phyloP scores from a whole-genome alignment of 257 asterid species.

The Euphrasia confusa region DNA sequence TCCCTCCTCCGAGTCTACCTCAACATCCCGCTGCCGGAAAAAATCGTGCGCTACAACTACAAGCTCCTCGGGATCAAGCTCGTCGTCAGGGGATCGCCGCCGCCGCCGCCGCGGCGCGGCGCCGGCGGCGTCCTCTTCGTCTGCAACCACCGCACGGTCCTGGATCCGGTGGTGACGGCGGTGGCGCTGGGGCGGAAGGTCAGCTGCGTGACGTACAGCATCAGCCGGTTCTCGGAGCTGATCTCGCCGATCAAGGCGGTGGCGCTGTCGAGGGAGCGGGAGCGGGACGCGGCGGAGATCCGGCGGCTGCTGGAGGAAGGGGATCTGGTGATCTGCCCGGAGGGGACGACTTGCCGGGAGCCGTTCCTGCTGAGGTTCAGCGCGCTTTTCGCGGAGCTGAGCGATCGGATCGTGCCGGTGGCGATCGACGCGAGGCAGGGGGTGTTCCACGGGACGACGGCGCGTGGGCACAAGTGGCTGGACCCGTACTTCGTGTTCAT shows the following conservation, averaged over 20 bases:
- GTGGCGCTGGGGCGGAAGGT: slow-evolving; percentile 84
- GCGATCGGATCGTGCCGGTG: slow-evolving; percentile 85
- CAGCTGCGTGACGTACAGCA: slow-evolving; percentile 76
- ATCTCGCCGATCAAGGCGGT: slow-evolving; percentile 89
- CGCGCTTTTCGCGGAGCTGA: slow-evolving; percentile 77
- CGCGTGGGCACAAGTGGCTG: slow-evolving; percentile 55
- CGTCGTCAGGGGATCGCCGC: slow-evolving; percentile 65
- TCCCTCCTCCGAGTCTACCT: slow-evolving; percentile 57
- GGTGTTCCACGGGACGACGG: slow-evolving; percentile 87
- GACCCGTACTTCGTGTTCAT: slow-evolving; percentile 88
- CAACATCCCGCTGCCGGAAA: slow-evolving; percentile 65
- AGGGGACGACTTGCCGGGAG: slow-evolving; percentile 91
- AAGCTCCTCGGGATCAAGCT: slow-evolving; percentile 68
- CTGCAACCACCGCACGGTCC: slow-evolving; percentile 95
- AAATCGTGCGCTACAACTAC: slow-evolving; percentile 53
- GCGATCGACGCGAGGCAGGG: slow-evolving; percentile 54
- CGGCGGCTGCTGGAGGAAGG: slow-evolving; percentile 63
- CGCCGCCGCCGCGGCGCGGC: slow-evolving; percentile 60
- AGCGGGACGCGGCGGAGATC: slow-evolving; percentile 73
- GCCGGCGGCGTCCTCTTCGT: slow-evolving; percentile 91
- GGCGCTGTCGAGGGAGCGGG: slow-evolving; percentile 83
- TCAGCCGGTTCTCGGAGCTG: slow-evolving; percentile 71
- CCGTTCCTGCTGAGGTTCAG: slow-evolving; percentile 73
- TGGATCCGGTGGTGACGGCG: slow-evolving; percentile 82
- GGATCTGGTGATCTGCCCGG: slow-evolving; percentile 86